Base-by-base conservation (phyloP, 495 filamentous ascomycete species). In the Geopyxis carbonaria region DNA sequence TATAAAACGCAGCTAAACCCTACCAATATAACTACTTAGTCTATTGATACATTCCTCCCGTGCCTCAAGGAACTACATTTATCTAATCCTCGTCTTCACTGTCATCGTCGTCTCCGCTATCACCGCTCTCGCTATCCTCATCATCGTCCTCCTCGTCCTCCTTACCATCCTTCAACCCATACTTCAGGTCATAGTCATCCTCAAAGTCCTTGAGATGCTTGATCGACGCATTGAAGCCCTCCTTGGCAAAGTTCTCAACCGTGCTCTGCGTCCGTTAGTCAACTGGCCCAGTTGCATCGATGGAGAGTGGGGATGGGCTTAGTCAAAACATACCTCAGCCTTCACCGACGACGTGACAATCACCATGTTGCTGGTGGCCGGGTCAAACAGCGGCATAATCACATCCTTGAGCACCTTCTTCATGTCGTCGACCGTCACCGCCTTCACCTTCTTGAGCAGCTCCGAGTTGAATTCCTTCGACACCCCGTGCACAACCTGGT, bases 281-380 rank as follows among this genome's bases (percentile, higher is more conserved):
- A 43, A 13, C 15, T 32, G n/a, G n/a, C n/a, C n/a, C n/a, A n/a
- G 5, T 18, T 13, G n/a, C 31, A 27, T 11, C 34, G 40, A 8
- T 38, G 33, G 14, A 16, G 22, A 39, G n/a, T n/a, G n/a, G n/a
- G n/a, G n/a, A n/a, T n/a, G n/a, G n/a, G 29, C 34, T 30, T 22
- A 54, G 33, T 7, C 23, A 24, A 25, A 41, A 59, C 73, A 60
- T 63, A 87, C 81, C 66, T 93, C 80, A 45, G 76, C 64, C 69
- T 92, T 78, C 29, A 81, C 70, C 23, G 78, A 74, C 16, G 81
- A 79, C 56, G 86, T 91, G n/a, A 89, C 89, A 40, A 93, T 66
- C 5, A 93, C 72, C 22, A 93, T 61, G 49, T 94, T 87, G 33
- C 80, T 74, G 37, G 64, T 80, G 43, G 72, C 68, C 0, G 83